Evolutionary conservation across 2,329 filamentous ascomycete genomes (phyloP), one percentile per base, ranked within the genome.

Genomic region (Ophiostoma novo-ulmi): DNA sequence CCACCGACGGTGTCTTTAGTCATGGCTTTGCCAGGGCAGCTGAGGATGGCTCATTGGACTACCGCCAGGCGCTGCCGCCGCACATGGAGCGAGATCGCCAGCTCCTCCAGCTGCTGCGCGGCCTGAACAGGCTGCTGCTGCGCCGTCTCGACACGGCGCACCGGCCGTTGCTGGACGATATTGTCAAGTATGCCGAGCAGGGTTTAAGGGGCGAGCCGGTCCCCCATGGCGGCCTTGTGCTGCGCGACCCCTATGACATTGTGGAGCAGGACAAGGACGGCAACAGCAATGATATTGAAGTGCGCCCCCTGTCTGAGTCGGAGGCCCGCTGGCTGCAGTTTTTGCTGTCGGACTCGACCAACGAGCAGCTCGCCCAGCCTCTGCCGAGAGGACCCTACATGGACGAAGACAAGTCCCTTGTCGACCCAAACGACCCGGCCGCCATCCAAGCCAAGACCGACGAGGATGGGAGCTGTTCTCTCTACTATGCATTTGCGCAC

Each of bases 301-400:
- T 64, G 7, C 71, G 73, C 7, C 70, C 71, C 1, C 41, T 79
- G 17, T 73, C 74, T 63, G 72, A 74, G 39, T 71, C 75, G 8
- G 80, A 80, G 44, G 70, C 78, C n/a, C 69, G 74, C 26, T 80
- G 78, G 78, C 73, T 81, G 52, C 73, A 75, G 68, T 78, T 78
- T 7, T 70, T 80, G 26, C 75, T 76, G 26, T 75, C 74, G 22
- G 73, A 75, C 36, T 76, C 75, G 41, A 75, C 76, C 69, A 78
- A 76, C 58, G 69, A 71, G 31, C 68, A 52, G n/a, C 76, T 77
- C 73, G 69, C 75, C 35, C 41, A 64, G 61, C 70, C 72, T 20
- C 67, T 74, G 69, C 70, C 72, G 10, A 14, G 2, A 1, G 71
- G 64, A 0, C 68, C 70, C 4, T 69, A 73, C 58, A 64, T 71